A percentile compares a stretch with the other conserved stretches of the same genome.
phyloP scores from a whole-genome alignment of 2,329 filamentous ascomycete species.

The Talaromyces sp. region DNA sequence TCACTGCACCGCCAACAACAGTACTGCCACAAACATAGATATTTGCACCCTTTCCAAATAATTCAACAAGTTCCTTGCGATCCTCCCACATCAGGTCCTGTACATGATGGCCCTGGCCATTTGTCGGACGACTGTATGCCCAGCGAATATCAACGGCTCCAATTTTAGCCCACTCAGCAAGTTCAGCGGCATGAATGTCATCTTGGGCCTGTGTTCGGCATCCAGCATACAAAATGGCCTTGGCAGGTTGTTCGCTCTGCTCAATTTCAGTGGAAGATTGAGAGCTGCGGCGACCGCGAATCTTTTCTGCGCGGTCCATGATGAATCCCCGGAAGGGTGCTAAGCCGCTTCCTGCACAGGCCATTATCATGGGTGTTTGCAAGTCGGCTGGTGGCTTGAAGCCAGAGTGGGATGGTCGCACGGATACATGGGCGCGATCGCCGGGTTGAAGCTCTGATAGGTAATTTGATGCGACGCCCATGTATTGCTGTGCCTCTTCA shows the following conservation, averaged over 20 bases:
- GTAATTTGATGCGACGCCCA: slow-evolving; percentile 66
- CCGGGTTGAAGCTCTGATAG: slow-evolving; percentile 51
- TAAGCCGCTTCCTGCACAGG: slow-evolving; percentile 53
- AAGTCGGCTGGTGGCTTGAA: slow-evolving; percentile 41
- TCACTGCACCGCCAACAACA: slow-evolving; percentile 53
- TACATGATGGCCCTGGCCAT: slow-evolving; percentile 55
- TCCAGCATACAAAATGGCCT: slow-evolving; percentile 40
- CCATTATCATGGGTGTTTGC: slow-evolving; percentile 43
- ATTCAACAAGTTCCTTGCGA: slow-evolving; percentile 44
- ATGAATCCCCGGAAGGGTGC: slow-evolving; percentile 67
- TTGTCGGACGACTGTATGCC: slow-evolving; percentile 59
- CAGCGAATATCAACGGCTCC: slow-evolving; percentile 65
- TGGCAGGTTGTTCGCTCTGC: slow-evolving; percentile 28
- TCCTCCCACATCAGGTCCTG: slow-evolving; percentile 57
- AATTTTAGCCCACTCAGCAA: slow-evolving; percentile 59
- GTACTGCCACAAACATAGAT: slow-evolving; percentile 68
- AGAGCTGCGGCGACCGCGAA: slow-evolving; percentile 29
- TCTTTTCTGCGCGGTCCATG: slow-evolving; percentile 58
- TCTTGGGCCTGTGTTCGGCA: slow-evolving; percentile 40
- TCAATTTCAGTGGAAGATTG: slow-evolving; percentile 8
- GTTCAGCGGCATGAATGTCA: slow-evolving; percentile 38
- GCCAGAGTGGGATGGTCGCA: slow-evolving; percentile 38
- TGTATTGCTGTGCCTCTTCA: slow-evolving; percentile 48
- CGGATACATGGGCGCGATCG: slow-evolving; percentile 36
- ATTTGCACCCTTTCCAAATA: slow-evolving; percentile 56